phyloP scores from a whole-genome alignment of 2,329 filamentous ascomycete genomes.

The Xylariaceae sp. region DNA sequence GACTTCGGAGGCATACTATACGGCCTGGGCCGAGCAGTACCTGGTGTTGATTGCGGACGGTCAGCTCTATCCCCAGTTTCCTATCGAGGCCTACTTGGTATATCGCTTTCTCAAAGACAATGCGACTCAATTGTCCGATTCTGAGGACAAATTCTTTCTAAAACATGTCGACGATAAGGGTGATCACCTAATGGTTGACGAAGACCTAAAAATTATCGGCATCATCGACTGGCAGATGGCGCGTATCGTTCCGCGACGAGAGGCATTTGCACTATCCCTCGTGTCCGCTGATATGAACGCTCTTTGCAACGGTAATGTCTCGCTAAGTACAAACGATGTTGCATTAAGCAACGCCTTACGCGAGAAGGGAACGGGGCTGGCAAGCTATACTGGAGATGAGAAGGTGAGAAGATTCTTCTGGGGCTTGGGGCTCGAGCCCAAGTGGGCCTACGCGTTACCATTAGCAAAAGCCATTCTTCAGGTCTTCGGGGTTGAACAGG shows the following conservation, averaged over 20 bases:
- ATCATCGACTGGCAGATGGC: conserved; percentile 50
- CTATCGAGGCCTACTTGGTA: conserved; percentile 42
- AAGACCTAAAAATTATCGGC: conserved; percentile 46
- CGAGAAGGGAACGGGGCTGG: neutral
- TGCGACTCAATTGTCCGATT: conserved; percentile 31
- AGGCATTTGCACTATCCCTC: conserved; percentile 24
- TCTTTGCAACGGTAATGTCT: conserved; percentile 12
- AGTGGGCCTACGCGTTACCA: conserved; percentile 16
- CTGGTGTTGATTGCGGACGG: conserved; percentile 40
- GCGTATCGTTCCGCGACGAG: conserved; percentile 30
- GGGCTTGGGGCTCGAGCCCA: conserved; percentile 13
- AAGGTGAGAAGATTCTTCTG: conserved; percentile 18
- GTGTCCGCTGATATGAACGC: conserved; percentile 22
- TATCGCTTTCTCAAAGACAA: conserved; percentile 47
- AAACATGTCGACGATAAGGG: conserved; percentile 51
- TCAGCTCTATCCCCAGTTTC: conserved; percentile 39
- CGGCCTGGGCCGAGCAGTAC: conserved; percentile 30
- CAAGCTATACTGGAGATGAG: conserved; percentile 4
- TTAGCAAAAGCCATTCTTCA: conserved; percentile 17
- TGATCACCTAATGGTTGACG: conserved; percentile 47
- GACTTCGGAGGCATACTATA: conserved; percentile 29
- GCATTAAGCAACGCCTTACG: neutral
- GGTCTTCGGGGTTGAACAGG: neutral
- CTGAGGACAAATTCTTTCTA: conserved; percentile 38
- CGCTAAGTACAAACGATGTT: conserved; percentile 10